Conservation (phyloP, 2,329 filamentous ascomycete species). For the Botrytis tulipae region DNA sequence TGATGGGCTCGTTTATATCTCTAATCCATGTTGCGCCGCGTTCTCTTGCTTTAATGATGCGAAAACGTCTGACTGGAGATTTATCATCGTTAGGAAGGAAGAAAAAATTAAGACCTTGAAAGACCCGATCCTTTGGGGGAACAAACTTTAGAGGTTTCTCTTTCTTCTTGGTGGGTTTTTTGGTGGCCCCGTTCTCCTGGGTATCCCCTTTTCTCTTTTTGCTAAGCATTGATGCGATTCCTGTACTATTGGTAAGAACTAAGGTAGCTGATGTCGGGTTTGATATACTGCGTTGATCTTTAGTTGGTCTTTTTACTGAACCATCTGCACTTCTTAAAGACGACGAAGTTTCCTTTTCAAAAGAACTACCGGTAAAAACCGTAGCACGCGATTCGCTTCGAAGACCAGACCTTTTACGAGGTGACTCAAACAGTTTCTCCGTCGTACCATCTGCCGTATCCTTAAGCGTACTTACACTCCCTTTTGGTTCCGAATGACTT, state of each 20-base stretch:
- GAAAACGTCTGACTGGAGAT: constrained; percentile 61
- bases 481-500: constrained; percentile 30
- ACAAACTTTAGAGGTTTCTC: constrained; percentile 44
- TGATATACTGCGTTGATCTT: constrained; percentile 28
- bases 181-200: constrained; percentile 2
- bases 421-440: constrained; percentile 21
- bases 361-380: constrained; percentile 18
- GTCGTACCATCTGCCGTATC: constrained; percentile 18
- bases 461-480: constrained; percentile 13
- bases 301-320: constrained; percentile 15
- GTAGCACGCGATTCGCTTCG: constrained; percentile 27
- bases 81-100: constrained; percentile 82
- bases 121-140: constrained; percentile 55
- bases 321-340: constrained; percentile 5
- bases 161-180: constrained; percentile 46
- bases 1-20: constrained; percentile 55
- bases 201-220: constrained; percentile 26
- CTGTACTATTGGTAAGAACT: constrained; percentile 32
- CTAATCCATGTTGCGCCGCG: constrained; percentile 72
- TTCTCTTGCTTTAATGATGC: constrained; percentile 72
- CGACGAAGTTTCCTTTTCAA: constrained; percentile 20
- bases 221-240: constrained; percentile 33
- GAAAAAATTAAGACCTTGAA: constrained; percentile 62
- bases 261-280: constrained; percentile 32
- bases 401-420: constrained; percentile 27